These are phyloP conservation scores for Sporisorium reilianum DNA, from an alignment of 1,284 basidiomycete genomes.

Conservation along the genomic window DNA sequence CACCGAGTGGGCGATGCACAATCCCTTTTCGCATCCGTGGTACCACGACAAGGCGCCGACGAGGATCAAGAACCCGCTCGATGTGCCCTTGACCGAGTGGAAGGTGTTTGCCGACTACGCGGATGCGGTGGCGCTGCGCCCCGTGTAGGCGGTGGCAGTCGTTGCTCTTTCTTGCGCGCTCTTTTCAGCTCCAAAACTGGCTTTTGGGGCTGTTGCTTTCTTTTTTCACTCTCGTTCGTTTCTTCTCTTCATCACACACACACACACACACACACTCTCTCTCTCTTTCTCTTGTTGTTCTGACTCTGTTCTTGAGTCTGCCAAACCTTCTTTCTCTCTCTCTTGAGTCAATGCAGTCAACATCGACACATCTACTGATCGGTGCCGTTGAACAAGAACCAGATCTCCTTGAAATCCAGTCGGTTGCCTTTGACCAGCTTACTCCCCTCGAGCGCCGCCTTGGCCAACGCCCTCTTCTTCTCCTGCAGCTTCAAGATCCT, in stretches of 20 bases:
- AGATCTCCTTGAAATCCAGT: constrained; percentile 46
- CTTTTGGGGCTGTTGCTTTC: background rate
- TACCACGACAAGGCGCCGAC: constrained; percentile 3
- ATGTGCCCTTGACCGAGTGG: constrained; percentile 14
- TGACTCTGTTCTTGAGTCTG: background rate
- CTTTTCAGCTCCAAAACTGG: background rate
- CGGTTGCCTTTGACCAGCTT: constrained; percentile 79
- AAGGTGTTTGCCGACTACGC: constrained; percentile 12
- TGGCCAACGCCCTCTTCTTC: constrained; percentile 85
- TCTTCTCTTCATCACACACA: background rate
- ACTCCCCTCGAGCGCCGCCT: constrained; percentile 87
- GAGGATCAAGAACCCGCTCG: constrained; percentile 15
- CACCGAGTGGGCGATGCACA: background rate
- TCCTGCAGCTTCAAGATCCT: constrained; percentile 79
- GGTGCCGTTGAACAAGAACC: constrained; percentile 47
- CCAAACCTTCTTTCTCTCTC: background rate
- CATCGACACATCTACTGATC: constrained; percentile 11
- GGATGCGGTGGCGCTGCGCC: constrained; percentile 17
- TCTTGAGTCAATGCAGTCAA: background rate
- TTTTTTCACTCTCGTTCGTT: background rate
- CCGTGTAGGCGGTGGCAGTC: background rate
- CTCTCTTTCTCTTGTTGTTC: background rate
- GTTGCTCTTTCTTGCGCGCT: background rate
- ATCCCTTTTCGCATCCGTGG: constrained; percentile 13
- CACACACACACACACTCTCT: too few species aligned